Conservation (phyloP, 2,329 filamentous ascomycete species). For the Zalaria obscura region DNA sequence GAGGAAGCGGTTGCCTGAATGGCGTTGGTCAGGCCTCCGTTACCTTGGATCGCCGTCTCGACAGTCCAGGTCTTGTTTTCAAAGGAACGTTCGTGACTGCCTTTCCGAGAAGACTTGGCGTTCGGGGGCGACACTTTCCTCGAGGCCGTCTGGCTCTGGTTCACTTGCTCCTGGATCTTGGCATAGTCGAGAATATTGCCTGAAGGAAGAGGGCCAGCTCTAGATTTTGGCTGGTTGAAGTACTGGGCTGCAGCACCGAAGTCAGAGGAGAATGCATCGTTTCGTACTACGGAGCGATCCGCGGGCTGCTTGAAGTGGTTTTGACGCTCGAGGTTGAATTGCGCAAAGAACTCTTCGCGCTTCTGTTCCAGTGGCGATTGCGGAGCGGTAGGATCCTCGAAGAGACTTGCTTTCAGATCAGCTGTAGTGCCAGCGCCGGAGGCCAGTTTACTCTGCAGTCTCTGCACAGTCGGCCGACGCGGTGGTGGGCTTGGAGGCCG, state of each 20-base stretch:
- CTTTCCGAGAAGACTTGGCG: conserved; percentile 13
- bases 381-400: conserved; percentile 24
- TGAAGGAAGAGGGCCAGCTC: conserved; percentile 59
- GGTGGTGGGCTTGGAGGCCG: neutral
- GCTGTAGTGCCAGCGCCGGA: conserved; percentile 1
- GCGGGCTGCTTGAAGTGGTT: conserved; percentile 36
- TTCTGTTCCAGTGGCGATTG: conserved; percentile 21
- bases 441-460: conserved; percentile 1
- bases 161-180: conserved; percentile 19
- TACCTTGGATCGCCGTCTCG: conserved; percentile 76
- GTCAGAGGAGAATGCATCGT: conserved; percentile 59
- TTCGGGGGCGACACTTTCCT: conserved; percentile 4
- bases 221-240: conserved; percentile 64
- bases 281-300: conserved; percentile 46
- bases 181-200: conserved; percentile 48
- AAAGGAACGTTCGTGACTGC: conserved; percentile 35
- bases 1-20: conserved; percentile 56
- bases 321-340: conserved; percentile 24
- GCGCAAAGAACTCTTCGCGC: conserved; percentile 32
- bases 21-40: conserved; percentile 82
- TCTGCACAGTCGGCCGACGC: neutral
- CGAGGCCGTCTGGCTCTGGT: conserved; percentile 3
- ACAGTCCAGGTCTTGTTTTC: conserved; percentile 71
- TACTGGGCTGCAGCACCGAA: conserved; percentile 55
- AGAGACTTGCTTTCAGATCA: conserved; percentile 20